phyloP scores from a whole-genome alignment of 2,329 filamentous ascomycete genomes.

The Epichloe festucae region DNA sequence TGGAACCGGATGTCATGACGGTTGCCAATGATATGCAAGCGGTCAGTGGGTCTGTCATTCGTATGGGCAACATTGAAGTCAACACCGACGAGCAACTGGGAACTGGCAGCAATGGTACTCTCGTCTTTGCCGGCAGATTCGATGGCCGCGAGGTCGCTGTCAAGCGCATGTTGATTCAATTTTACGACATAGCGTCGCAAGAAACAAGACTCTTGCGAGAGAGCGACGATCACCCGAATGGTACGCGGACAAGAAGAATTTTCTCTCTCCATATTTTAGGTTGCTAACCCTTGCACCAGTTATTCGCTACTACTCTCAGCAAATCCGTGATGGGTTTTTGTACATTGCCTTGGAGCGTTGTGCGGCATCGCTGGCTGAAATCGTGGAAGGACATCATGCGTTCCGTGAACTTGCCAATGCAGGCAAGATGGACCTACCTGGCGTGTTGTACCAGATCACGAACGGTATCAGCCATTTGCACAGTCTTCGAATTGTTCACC shows the following conservation, averaged over 20 bases:
- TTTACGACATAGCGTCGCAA: conserved; percentile 88
- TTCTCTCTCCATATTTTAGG: no score
- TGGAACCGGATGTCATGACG: conserved; percentile 51
- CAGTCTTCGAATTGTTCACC: conserved; percentile 84
- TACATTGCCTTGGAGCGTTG: conserved; percentile 95
- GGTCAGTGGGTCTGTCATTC: conserved; percentile 45
- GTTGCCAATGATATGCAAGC: conserved; percentile 44
- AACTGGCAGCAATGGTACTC: conserved; percentile 89
- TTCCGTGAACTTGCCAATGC: conserved; percentile 58
- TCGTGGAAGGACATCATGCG: conserved; percentile 62
- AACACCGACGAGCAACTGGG: conserved; percentile 51
- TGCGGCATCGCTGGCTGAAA: conserved; percentile 82
- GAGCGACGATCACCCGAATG: conserved; percentile 88
- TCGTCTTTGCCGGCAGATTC: conserved; percentile 89
- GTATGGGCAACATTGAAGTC: conserved; percentile 51
- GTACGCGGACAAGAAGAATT: conserved; percentile 22
- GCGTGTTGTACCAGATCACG: conserved; percentile 77
- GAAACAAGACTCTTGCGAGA: conserved; percentile 84
- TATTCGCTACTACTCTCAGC: conserved; percentile 89
- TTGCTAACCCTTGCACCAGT: conserved; percentile 35
- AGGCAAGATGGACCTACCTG: conserved; percentile 62
- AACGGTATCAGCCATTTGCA: conserved; percentile 83
- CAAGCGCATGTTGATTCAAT: conserved; percentile 92
- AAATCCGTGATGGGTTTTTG: conserved; percentile 76
- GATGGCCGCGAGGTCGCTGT: conserved; percentile 88